Base-by-base conservation (phyloP, 192 early-diverging fungal species). In the Piromyces sp. region DNA sequence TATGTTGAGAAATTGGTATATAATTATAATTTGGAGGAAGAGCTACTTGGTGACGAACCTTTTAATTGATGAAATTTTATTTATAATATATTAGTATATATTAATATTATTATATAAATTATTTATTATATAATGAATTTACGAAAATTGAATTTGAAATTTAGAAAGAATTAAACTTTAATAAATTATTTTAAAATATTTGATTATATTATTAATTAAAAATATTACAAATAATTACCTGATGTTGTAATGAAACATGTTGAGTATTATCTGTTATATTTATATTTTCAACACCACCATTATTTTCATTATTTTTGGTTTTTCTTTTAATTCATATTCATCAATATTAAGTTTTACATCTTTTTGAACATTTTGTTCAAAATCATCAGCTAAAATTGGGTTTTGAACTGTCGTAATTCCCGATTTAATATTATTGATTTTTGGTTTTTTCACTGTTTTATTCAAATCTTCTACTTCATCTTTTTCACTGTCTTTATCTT, bases 1-100 rank as follows among this genome's bases (percentile, higher is more conserved):
- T 92, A 80, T 97, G 95, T 85, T 97, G 89, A 30, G 94, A 91
- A 28, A 98, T 89, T 16, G 96, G 96, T 22, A 92, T 87, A 85
- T 98, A 98, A 26, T 88, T 83, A 88, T 96, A 97, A 80, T 89
- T 91, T 0, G 92, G 92, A 19, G 97, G 97, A 29, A 97, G 86
- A 15, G 97, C 94, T 2, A 98, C 97, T 87, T 98, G 96, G 86
- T 98, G 97, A 30, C 95, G 89, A 79, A 98, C 95, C 87, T 94
- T 22, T 80, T 22, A 5, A 80, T 80, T 80, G 3, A 80, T 13
- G 1, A 30, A 79, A 79, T 79, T n/a, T n/a, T n/a, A n/a, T n/a
- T n/a, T n/a, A n/a, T n/a, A n/a, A n/a, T n/a, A n/a, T n/a, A n/a
- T n/a, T n/a, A n/a, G n/a, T n/a, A n/a, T n/a, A n/a, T n/a, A n/a